Conservation (phyloP, 164 flowering plant species). For the Sextonia rubra region DNA sequence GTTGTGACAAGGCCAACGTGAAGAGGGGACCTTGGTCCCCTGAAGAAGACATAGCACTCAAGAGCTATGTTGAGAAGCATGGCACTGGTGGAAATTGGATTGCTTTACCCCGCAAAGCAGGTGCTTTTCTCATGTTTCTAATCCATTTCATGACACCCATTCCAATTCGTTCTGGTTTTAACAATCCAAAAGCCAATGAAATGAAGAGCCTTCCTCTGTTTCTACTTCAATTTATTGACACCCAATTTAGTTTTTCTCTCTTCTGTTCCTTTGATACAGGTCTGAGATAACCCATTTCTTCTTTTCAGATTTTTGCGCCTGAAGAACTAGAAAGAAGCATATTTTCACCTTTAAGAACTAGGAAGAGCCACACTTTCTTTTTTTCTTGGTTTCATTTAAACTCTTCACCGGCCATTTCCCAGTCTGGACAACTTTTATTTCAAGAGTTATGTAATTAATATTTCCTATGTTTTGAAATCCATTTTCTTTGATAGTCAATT, state of each 20-base stretch:
- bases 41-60: constrained; percentile 65
- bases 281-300: neutral
- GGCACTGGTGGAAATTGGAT: constrained; percentile 74
- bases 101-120: constrained; percentile 65
- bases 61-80: constrained; percentile 34
- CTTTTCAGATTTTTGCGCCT: neutral
- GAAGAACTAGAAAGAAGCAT: too few species aligned
- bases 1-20: constrained; percentile 77
- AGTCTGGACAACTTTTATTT: too few species aligned
- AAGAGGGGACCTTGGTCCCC: constrained; percentile 88
- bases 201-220: constrained; percentile 10
- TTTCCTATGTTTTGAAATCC: neutral
- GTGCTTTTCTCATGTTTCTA: constrained; percentile 13
- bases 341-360: neutral
- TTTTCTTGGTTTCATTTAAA: neutral
- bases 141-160: neutral
- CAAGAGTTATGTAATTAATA: too few species aligned
- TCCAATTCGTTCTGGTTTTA: neutral
- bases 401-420: neutral
- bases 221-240: neutral
- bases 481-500: too few species aligned
- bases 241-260: constrained; percentile 1
- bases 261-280: neutral
- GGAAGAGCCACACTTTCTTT: neutral
- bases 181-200: neutral